Evolutionary conservation across 2,329 filamentous ascomycete species (phyloP), one percentile per base, ranked within the genome.

Genomic region (Botrytis sinoallii): DNA sequence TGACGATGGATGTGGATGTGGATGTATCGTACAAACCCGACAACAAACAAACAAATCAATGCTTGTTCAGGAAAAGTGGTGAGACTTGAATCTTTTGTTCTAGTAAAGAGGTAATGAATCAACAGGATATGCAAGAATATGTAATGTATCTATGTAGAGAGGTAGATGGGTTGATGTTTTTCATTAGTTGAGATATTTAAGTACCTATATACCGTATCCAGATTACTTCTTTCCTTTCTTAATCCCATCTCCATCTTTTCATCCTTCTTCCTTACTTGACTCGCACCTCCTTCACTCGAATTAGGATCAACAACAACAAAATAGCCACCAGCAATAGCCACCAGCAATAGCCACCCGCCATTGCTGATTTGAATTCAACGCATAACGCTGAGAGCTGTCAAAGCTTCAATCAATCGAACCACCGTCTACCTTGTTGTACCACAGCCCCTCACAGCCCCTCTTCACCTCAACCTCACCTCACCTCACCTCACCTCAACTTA

Each of bases 371-470:
- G 20, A 4, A n/a, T 40, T 42, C 60, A 6, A 40, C 59, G 59
- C 32, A 25, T 16, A 63, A n/a, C 59, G 59, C 32, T 25, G 35
- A 22, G 25, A 25, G 35, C 25, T 42, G 38, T 32, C n/a, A 44
- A 44, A 64, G 61, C 61, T 64, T 64, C 38, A 29, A 64, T 64
- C n/a, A 29, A 55, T 32, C 61, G 40, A 46, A 64, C 61, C 61
- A 46, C 25, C 16, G 29, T 57, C 52, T 29, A 57, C n/a, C 52
- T 57, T 57, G n/a, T 57, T 9, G 14, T 44, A 44, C 22, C 61
- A 44, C 38, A 64, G 25, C 38, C 60, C 57, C 60, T 42, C 38
- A 63, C 14, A 42, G 22, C 61, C 38, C 25, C 61, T 64, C 61
- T 12, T 52, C 22, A 40, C 60, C 25, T 40, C 60, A 66, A 40